Conservation (phyloP, 306 rosid genomes). For the Neltuma alba region DNA sequence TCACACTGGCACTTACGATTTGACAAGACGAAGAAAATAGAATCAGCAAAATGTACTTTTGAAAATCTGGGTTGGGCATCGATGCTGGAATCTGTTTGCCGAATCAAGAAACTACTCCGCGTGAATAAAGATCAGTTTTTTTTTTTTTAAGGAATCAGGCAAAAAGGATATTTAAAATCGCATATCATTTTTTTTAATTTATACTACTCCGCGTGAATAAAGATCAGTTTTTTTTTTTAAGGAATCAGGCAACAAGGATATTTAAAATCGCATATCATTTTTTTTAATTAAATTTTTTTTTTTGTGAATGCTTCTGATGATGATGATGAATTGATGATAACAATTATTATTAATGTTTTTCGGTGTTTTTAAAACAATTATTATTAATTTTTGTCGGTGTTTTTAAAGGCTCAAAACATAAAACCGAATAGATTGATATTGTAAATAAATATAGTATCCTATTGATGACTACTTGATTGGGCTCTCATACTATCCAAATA, state of each 20-base stretch:
- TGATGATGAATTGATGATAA: no score
- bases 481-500: no score
- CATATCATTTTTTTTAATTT: not conserved
- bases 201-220: no score
- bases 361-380: no score
- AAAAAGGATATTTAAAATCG: not conserved
- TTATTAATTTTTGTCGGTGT: no score
- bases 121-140: slow-evolving; percentile 30
- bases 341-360: no score
- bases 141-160: not conserved
- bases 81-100: slow-evolving; percentile 16
- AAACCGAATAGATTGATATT: no score
- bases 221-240: not conserved
- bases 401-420: no score
- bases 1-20: not conserved
- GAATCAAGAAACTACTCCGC: slow-evolving; percentile 15
- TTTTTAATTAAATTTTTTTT: no score
- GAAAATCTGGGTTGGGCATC: not conserved
- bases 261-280: not conserved
- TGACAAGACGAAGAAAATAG: not conserved
- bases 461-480: no score
- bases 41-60: no score
- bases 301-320: not conserved
- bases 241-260: not conserved
- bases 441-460: no score